phyloP scores from a whole-genome alignment of 2,329 filamentous ascomycete genomes.

The Aspergillus ibericus region DNA sequence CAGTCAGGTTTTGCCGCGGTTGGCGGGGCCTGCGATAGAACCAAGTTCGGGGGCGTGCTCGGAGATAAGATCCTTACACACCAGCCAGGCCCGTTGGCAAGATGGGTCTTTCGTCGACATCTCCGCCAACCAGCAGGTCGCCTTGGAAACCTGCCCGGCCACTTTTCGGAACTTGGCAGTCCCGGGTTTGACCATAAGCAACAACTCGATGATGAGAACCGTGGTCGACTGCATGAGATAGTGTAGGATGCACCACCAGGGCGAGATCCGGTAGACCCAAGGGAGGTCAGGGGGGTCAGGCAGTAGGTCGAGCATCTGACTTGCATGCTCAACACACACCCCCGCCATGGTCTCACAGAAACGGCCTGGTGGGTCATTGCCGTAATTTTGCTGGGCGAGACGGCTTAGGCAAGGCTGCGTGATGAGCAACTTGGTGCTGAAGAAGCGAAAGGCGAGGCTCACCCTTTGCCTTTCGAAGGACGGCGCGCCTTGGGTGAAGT shows the following conservation, averaged over 20 bases:
- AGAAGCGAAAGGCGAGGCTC: conserved; percentile 43
- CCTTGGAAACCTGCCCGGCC: conserved; percentile 34
- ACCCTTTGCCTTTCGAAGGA: conserved; percentile 35
- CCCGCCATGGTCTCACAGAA: conserved; percentile 37
- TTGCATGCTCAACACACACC: conserved; percentile 39
- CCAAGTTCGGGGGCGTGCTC: conserved; percentile 20
- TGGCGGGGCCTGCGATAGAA: background rate
- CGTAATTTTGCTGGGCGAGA: conserved; percentile 30
- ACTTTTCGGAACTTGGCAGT: conserved; percentile 30
- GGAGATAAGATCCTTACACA: conserved; percentile 30
- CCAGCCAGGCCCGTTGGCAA: conserved; percentile 36
- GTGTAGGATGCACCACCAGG: conserved; percentile 46
- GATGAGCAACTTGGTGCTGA: conserved; percentile 45
- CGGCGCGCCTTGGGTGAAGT: conserved; percentile 30
- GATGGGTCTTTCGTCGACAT: conserved; percentile 36
- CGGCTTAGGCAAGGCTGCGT: conserved; percentile 46
- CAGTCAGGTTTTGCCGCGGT: conserved; percentile 2
- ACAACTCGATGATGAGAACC: conserved; percentile 39
- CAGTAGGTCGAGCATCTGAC: conserved; percentile 36
- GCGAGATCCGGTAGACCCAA: conserved; percentile 32
- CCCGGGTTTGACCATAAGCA: conserved; percentile 33
- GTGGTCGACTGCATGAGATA: conserved; percentile 42
- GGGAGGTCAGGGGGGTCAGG: conserved; percentile 34
- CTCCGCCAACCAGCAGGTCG: conserved; percentile 36
- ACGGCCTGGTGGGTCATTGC: conserved; percentile 25